Base-by-base conservation (phyloP, 2,329 filamentous ascomycete species). In the Fusarium continuum region DNA sequence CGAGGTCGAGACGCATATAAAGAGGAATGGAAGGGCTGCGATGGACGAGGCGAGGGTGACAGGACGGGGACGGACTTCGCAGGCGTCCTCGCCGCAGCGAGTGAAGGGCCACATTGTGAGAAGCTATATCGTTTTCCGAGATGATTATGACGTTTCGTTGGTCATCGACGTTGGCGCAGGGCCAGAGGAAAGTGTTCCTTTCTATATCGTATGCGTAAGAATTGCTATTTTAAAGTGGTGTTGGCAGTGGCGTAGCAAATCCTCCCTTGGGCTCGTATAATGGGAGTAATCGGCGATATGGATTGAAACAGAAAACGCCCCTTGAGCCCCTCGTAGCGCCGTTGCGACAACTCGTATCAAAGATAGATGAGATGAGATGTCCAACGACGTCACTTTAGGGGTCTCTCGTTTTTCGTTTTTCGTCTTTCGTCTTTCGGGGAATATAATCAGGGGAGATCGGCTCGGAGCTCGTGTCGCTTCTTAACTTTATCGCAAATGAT, bases 11-110 rank as follows among this genome's bases (percentile, higher is more conserved):
- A 85, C 64, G 75, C 94, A 94, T 31, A 91, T 91, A 55, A 87
- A 74, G 55, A 91, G 73, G 74, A 95, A 92, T 0, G 91, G 91
- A 4, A 85, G 82, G 20, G 91, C 85, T 55, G 91, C 82, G 44
- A 88, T 67, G 31, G 87, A 73, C 26, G 82, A 78, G 38, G 82
- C 77, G 29, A 82, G 70, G 34, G 77, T 72, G 47, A 81, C 70
- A 46, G 75, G 72, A 50, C 71, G 68, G 26, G 82, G 77, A 36
- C 78, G 72, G 53, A 81, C 76, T 58, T 80, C 78, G 70, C 88
- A 89, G 57, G 80, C 78, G 76, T 86, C 86, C 73, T 81, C 61
- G 55, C 56, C 81, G 80, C 87, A 90, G 66, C 80, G 79, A 67
- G 78, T 74, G 56, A 78, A 77, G 35, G 74, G 74, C 75, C 77